Conservation (phyloP, 2,329 filamentous ascomycete genomes). For the Juglanconis juglandina region DNA sequence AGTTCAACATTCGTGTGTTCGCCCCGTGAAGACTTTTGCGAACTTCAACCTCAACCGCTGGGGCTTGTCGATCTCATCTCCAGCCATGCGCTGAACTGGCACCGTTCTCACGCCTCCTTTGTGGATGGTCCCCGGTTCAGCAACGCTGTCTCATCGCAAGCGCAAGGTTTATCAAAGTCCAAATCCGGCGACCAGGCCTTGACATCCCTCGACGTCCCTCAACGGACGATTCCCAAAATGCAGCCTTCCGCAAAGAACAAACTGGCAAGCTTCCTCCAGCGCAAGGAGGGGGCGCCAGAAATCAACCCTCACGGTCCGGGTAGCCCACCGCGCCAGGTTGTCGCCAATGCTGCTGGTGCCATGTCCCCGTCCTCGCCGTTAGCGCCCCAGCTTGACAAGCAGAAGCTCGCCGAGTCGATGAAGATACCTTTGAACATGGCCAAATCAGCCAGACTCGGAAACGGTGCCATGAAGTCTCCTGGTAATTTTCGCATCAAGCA, state of each 20-base stretch:
- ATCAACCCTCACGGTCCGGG: slow-evolving; percentile 14
- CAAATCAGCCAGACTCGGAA: background rate
- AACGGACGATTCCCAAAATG: slow-evolving; percentile 23
- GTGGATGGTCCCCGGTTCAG: background rate
- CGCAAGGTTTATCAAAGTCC: background rate
- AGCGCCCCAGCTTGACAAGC: background rate
- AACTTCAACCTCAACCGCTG: background rate
- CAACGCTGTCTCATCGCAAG: background rate
- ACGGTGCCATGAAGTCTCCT: background rate
- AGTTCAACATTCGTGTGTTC: background rate
- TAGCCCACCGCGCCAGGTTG: slow-evolving; percentile 17
- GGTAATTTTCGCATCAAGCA: background rate
- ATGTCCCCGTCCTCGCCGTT: slow-evolving; percentile 4
- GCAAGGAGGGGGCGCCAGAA: background rate
- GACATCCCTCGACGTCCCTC: background rate
- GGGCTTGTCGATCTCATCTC: background rate
- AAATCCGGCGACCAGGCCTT: background rate
- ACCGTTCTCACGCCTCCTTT: background rate
- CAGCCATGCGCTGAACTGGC: background rate
- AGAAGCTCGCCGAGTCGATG: background rate
- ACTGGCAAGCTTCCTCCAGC: slow-evolving; percentile 31
- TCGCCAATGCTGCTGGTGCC: background rate
- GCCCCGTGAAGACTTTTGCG: background rate
- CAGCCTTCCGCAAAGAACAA: slow-evolving; percentile 30
- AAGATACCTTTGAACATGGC: slow-evolving; percentile 15